phyloP scores from a whole-genome alignment of 2,329 filamentous ascomycete genomes.

The Aureobasidium zeae region DNA sequence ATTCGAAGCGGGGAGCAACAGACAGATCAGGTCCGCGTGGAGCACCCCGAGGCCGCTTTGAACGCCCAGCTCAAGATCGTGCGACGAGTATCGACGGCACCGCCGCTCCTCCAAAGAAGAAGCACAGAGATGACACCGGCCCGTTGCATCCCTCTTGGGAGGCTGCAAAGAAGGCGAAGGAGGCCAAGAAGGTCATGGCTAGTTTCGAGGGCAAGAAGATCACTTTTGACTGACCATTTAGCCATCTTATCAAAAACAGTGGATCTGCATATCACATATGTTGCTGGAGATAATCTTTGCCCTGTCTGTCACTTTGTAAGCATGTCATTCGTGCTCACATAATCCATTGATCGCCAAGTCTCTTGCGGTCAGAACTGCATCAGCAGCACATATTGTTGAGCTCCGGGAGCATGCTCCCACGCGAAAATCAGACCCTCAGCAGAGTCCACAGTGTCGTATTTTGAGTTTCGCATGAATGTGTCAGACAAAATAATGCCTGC shows the following conservation, averaged over 20 bases:
- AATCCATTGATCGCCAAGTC: slow-evolving; percentile 6
- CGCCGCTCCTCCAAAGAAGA: slow-evolving; percentile 23
- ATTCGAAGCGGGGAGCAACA: slow-evolving; percentile 47
- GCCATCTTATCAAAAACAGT: neutral
- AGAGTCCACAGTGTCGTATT: neutral
- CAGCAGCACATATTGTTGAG: slow-evolving; percentile 7
- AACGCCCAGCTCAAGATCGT: slow-evolving; percentile 20
- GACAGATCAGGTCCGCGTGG: slow-evolving; percentile 19
- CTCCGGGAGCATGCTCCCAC: neutral
- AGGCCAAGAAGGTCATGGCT: slow-evolving; percentile 38
- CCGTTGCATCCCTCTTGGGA: slow-evolving; percentile 57
- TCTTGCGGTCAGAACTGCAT: neutral
- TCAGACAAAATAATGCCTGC: no score
- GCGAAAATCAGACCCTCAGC: slow-evolving; percentile 2
- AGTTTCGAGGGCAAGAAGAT: slow-evolving; percentile 54
- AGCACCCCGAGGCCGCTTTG: slow-evolving; percentile 20
- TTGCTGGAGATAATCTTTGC: neutral
- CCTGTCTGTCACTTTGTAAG: slow-evolving; percentile 6
- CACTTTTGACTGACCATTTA: slow-evolving; percentile 44
- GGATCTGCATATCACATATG: neutral
- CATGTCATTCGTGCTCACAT: slow-evolving; percentile 9
- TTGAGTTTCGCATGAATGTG: neutral
- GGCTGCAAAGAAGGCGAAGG: slow-evolving; percentile 52
- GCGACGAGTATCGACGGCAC: slow-evolving; percentile 19
- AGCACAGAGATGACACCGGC: slow-evolving; percentile 39